phyloP scores from a whole-genome alignment of 306 rosid genomes.

The Pachyrhizus erosus region DNA sequence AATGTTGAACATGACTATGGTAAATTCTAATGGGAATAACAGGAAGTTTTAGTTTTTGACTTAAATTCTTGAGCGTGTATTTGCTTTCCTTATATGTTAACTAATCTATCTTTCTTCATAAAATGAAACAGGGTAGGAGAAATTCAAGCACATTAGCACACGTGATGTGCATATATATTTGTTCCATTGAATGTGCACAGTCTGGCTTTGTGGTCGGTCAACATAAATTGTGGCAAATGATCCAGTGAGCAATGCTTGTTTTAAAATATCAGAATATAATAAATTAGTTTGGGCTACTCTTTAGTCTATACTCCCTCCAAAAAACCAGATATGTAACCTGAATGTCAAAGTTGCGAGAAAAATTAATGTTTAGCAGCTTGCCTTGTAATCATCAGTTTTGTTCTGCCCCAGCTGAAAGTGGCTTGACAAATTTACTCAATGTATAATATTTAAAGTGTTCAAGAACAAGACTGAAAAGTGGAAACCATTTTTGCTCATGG shows the following conservation, averaged over 20 bases:
- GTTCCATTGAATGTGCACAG: neutral
- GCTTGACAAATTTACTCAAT: neutral
- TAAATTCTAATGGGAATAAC: conserved; percentile 16
- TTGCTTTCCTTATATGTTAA: neutral
- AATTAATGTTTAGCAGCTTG: neutral
- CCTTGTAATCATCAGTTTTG: neutral
- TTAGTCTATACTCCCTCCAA: no score
- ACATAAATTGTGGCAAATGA: neutral
- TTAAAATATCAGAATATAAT: no score
- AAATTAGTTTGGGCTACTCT: no score
- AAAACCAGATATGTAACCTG: no score
- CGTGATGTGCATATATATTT: neutral
- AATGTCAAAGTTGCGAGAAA: neutral
- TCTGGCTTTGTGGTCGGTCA: neutral
- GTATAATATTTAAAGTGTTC: no score
- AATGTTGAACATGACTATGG: conserved; percentile 26
- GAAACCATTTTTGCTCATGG: no score
- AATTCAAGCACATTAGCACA: neutral
- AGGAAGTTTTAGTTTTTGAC: neutral
- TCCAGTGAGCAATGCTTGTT: no score
- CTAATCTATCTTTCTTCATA: neutral
- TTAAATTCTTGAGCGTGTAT: neutral
- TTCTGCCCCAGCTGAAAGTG: neutral
- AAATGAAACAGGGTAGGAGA: neutral
- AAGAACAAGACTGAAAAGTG: no score